A percentile compares a stretch with the other conserved stretches of the same genome.
Evolutionary conservation across 1,284 basidiomycete species (phyloP).

Genomic region (Phaffia rhodozyma): DNA sequence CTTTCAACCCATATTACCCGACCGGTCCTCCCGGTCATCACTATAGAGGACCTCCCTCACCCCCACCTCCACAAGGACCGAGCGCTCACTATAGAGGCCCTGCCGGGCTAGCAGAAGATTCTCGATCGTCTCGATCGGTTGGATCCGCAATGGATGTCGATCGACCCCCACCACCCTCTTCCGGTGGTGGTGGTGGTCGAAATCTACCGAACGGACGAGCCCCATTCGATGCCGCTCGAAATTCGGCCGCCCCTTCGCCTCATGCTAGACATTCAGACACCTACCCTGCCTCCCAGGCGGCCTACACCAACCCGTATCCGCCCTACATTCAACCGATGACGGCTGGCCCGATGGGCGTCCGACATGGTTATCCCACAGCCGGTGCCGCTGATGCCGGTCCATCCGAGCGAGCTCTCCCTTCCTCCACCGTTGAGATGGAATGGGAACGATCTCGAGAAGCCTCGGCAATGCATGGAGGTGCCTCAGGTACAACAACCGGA

Average conservation of each 20-base stretch:
- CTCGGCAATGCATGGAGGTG: neutral
- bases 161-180: neutral
- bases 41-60: too few relatives aligned
- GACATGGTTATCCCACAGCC: neutral
- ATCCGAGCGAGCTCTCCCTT: too few relatives aligned
- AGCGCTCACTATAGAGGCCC: too few relatives aligned
- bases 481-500: neutral
- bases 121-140: too few relatives aligned
- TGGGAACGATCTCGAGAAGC: constrained; percentile 3
- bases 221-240: too few relatives aligned
- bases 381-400: too few relatives aligned
- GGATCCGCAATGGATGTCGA: neutral
- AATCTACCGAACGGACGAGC: neutral
- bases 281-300: constrained; percentile 9
- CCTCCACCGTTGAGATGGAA: neutral
- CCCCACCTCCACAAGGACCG: too few relatives aligned
- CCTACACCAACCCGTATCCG: constrained; percentile 17
- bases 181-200: neutral
- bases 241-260: neutral
- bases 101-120: too few relatives aligned
- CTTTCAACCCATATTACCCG: too few relatives aligned
- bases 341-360: neutral
- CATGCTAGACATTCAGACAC: neutral
- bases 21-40: too few relatives aligned
- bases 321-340: constrained; percentile 13